Base-by-base conservation (phyloP, 169 alveolate species). In the Besnoitia besnoiti region DNA sequence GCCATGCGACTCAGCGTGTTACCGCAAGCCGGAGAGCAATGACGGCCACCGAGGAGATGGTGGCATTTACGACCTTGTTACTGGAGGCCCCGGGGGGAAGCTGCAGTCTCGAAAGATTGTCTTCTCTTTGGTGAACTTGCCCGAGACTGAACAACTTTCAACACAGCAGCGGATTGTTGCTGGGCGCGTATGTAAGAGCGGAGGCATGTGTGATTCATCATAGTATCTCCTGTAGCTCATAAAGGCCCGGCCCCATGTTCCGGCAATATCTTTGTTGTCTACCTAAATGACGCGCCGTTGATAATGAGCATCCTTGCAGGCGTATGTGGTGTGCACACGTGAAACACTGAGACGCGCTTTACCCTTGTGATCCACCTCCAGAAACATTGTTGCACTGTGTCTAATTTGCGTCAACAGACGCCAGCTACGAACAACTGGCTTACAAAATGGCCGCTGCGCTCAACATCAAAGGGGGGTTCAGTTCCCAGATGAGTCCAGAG, bases 371-470 rank as follows among this genome's bases (percentile, higher is more conserved):
- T n/a, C n/a, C n/a, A n/a, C n/a, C n/a, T n/a, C n/a, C n/a, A n/a
- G n/a, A n/a, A n/a, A n/a, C n/a, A n/a, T n/a, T n/a, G n/a, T n/a
- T n/a, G n/a, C n/a, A n/a, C n/a, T n/a, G n/a, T n/a, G n/a, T n/a
- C n/a, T n/a, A n/a, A n/a, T n/a, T n/a, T n/a, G n/a, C 0, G 1
- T 67, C n/a, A 19, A 2, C 87, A 77, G 87, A 40, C 40, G 61
- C 50, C n/a, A 27, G 62, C 87, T 77, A 77, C 47, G 3, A 10
- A 39, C 21, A 30, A 35, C n/a, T 40, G 16, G 87, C 51, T 77
- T 77, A 19, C 87, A 42, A 77, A 46, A 42, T n/a, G 59, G 87
- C 87, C 40, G 87, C 87, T 4, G 61, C 37, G 10, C 87, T 77
- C 27, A 39, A 77, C 47, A 35, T 30, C 24, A 14, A 51, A n/a